Evolutionary conservation across 2,329 filamentous ascomycete species (phyloP), one percentile per base, ranked within the genome.

Genomic region (Esteya vermicola): DNA sequence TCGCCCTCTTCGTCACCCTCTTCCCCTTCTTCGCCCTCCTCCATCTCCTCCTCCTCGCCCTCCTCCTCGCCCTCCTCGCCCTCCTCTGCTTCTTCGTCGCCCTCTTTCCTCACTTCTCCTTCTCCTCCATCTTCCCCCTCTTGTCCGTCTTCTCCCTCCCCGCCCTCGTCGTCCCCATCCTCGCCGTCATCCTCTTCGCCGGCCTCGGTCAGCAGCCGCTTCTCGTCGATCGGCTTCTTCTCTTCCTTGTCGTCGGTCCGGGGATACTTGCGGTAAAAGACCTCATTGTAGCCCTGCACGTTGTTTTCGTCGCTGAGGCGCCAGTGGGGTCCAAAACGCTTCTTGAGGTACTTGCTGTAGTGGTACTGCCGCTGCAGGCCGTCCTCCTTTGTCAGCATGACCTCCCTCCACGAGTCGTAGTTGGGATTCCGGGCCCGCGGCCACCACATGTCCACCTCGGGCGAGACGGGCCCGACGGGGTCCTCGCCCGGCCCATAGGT

Each of bases 31-130:
- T 56, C 51, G 9, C 52, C 23, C 13, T 55, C 52, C 7, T 54
- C 60, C 4, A 60, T 47, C 10, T 60, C 57, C 25, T 61, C 59
- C 19, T 43, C 40, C 7, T 42, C 34, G n/a, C 32, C 38, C 7
- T 37, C 32, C 3, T 85, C 80, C 51, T 86, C 81, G 44, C 85
- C 82, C 39, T 79, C 75, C 9, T 70, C 70, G 35, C 80, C 76
- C 37, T 81, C 69, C 19, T 81, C 68, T 65, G 35, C 68, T 62
- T 48, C 64, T 56, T 49, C 33, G 45, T 58, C 56, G 20, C 53
- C 58, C 27, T 57, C 56, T 14, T 59, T 53, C 34, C 21, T 45
- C 36, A 19, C 9, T 39, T 31, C 26, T 39, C 23, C 18, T 52
- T 9, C 13, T 55, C 53, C 6, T 54, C 60, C 28, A 28, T 57